Base-by-base conservation (phyloP, 306 rosid species). In the Acacia confusa region DNA sequence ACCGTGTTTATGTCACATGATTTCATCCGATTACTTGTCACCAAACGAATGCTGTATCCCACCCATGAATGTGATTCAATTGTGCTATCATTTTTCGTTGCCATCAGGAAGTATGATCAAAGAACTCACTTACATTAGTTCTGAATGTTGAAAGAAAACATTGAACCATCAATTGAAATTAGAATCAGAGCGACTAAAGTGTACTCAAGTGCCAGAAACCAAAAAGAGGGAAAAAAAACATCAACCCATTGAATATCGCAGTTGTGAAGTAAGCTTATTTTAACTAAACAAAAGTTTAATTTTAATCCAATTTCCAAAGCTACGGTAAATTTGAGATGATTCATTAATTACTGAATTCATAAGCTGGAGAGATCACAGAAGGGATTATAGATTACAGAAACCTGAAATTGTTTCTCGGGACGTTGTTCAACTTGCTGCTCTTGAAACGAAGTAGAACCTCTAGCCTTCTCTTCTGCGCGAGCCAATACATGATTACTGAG, bases 381-480 rank as follows among this genome's bases (percentile, higher is more conserved):
- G 45, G 82, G 85, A 71, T 32, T 57, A 73, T 13, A 11, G 17
- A 69, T 75, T 82, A 82, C 66, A 80, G 55, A 55, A 82, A 93
- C 98, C 98, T 89, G 88, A 20, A 87, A 77, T 69, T 87, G 89
- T 63, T 81, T 65, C 74, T 68, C 87, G 27, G 93, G 82, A 79
- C 61, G 82, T 84, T 84, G 85, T 79, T 86, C 93, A 85, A 81
- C 82, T 80, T 74, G 79, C 36, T 72, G 84, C 41, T 55, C 83
- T 80, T 84, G 87, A 85, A 80, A 45, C 25, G 92, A 82, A 66
- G 74, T 78, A 70, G 44, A 84, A 67, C 72, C 86, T 83, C 84
- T 85, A 24, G 90, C 90, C 87, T 90, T 87, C 28, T 91, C 97
- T 85, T 92, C 94, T 52, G 94, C 97, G 68, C 98, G 88, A 27